Percentiles rank a stretch among this genome's conserved stretches.
Conservation (phyloP, 495 filamentous ascomycete genomes). For the Aspergillus indologenus region DNA sequence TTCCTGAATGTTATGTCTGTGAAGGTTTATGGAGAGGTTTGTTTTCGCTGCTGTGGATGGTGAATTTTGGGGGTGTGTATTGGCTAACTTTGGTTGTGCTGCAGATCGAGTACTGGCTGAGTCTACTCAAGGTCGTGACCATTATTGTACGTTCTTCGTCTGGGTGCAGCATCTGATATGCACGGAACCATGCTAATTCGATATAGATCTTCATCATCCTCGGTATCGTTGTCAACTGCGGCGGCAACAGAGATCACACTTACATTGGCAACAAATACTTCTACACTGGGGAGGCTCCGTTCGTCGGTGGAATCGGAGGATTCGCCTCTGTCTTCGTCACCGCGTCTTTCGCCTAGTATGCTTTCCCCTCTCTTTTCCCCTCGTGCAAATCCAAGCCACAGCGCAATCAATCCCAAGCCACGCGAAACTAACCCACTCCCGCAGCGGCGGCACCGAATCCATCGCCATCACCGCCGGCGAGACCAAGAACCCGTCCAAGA, state of each 20-base stretch:
- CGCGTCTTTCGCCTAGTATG: slow-evolving; percentile 49
- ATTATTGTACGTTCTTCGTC: slow-evolving; percentile 41
- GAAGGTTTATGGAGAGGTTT: slow-evolving; percentile 52
- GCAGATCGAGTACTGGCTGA: slow-evolving; percentile 55
- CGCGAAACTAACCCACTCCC: not conserved
- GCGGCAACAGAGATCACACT: slow-evolving; percentile 41
- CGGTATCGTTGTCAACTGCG: slow-evolving; percentile 50
- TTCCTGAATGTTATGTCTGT: slow-evolving; percentile 50
- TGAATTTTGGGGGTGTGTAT: not conserved
- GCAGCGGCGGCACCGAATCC: slow-evolving; percentile 53
- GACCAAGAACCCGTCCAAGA: slow-evolving; percentile 47
- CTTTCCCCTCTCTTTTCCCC: not conserved
- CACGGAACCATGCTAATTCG: not conserved
- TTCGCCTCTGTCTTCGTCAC: slow-evolving; percentile 54
- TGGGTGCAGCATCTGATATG: too few species aligned
- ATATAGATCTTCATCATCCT: slow-evolving; percentile 51
- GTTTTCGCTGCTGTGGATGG: slow-evolving; percentile 6
- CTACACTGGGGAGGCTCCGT: slow-evolving; percentile 47
- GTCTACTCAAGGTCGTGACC: slow-evolving; percentile 53
- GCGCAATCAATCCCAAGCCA: not conserved
- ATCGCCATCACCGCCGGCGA: slow-evolving; percentile 57
- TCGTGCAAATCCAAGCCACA: too few species aligned
- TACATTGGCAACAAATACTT: slow-evolving; percentile 49
- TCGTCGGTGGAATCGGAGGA: slow-evolving; percentile 52
- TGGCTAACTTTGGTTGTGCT: not conserved